phyloP scores from a whole-genome alignment of 257 asterid species.

The Solanum tacnaense region DNA sequence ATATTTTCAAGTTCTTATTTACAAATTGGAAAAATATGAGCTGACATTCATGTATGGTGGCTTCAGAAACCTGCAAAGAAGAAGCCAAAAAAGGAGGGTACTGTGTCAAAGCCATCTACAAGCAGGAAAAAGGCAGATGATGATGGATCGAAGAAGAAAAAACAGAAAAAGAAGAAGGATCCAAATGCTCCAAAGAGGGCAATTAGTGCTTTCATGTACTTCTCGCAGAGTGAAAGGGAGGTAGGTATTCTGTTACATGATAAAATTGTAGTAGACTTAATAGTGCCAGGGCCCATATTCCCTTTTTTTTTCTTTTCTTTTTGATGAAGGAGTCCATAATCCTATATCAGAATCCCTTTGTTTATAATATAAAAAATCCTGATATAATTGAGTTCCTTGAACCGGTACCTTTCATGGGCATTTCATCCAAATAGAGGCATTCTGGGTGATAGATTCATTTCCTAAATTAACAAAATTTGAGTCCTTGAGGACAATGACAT shows the following conservation, averaged over 20 bases:
- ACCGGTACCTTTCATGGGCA: background rate
- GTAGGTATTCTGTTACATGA: constrained; percentile 21
- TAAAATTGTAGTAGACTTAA: background rate
- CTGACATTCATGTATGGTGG: constrained; percentile 6
- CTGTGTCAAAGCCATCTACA: constrained; percentile 42
- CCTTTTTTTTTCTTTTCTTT: too few species aligned
- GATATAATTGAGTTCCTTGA: too few species aligned
- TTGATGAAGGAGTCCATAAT: too few species aligned
- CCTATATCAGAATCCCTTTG: too few species aligned
- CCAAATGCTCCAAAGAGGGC: constrained; percentile 96
- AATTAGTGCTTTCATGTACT: constrained; percentile 77
- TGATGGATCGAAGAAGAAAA: constrained; percentile 66
- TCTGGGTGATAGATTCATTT: background rate
- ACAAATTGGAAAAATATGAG: background rate
- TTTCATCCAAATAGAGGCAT: background rate
- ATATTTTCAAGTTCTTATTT: background rate
- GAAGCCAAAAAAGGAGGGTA: constrained; percentile 49
- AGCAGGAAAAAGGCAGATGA: constrained; percentile 63
- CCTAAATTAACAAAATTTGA: background rate
- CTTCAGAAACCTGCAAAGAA: constrained; percentile 46
- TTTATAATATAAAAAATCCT: too few species aligned
- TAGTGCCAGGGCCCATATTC: too few species aligned
- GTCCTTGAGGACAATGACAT: constrained; percentile 39
- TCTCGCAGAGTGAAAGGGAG: constrained; percentile 84
- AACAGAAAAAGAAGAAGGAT: constrained; percentile 80